phyloP scores from a whole-genome alignment of 495 filamentous ascomycete genomes.

The Trichoderma parareesei region DNA sequence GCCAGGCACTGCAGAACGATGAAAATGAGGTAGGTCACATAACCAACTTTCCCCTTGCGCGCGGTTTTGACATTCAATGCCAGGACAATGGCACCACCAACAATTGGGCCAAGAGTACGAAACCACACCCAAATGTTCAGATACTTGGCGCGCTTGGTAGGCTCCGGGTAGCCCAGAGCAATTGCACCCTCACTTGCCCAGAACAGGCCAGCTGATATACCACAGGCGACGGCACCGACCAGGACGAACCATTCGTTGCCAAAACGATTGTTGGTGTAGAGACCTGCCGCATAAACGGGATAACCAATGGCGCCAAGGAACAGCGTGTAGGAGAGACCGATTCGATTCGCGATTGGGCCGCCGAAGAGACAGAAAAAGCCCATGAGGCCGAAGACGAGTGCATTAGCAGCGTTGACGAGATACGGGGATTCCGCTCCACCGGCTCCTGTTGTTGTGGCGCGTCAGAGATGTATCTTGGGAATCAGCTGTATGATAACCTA shows the following conservation, averaged over 20 bases:
- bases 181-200: constrained; percentile 45
- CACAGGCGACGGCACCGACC: constrained; percentile 39
- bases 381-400: constrained; percentile 34
- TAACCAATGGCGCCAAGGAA: constrained; percentile 40
- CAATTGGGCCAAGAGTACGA: constrained; percentile 40
- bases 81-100: constrained; percentile 41
- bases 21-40: constrained; percentile 39
- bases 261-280: constrained; percentile 44
- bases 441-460: background rate
- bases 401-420: constrained; percentile 43
- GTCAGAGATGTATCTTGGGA: constrained; percentile 14
- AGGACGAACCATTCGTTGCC: constrained; percentile 42
- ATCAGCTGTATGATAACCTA: constrained; percentile 34
- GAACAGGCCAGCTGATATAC: constrained; percentile 37
- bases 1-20: constrained; percentile 41
- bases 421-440: constrained; percentile 18
- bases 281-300: constrained; percentile 37
- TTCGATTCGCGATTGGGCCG: constrained; percentile 34
- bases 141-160: constrained; percentile 36
- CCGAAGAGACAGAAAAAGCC: constrained; percentile 41
- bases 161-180: constrained; percentile 41
- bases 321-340: constrained; percentile 38
- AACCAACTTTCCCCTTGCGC: constrained; percentile 37
- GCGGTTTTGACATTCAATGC: constrained; percentile 27
- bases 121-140: constrained; percentile 45